Evolutionary conservation across 768 basidiomycete genomes (phyloP).

Genomic region (Naganishia antarctica): DNA sequence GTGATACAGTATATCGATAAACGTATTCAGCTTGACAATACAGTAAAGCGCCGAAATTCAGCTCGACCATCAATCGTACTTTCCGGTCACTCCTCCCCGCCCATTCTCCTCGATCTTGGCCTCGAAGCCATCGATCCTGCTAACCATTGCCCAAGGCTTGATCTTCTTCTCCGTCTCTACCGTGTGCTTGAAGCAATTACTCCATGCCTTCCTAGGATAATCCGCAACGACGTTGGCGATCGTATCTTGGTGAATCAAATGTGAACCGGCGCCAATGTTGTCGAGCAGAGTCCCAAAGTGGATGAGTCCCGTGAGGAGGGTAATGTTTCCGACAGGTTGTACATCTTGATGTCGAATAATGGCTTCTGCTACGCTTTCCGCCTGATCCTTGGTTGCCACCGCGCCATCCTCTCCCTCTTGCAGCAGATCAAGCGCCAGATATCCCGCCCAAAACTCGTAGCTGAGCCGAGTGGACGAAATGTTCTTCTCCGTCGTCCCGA

Average conservation of each 20-base stretch:
- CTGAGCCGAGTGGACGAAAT: constrained; percentile 26
- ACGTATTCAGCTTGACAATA: no score
- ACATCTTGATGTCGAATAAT: constrained; percentile 35
- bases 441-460: constrained; percentile 32
- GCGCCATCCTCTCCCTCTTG: constrained; percentile 12
- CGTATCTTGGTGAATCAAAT: constrained; percentile 27
- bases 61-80: constrained; percentile 7
- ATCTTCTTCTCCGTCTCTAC: constrained; percentile 31
- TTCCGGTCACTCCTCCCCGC: constrained; percentile 7
- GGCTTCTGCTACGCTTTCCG: constrained; percentile 31
- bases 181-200: constrained; percentile 26
- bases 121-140: constrained; percentile 32
- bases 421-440: constrained; percentile 27
- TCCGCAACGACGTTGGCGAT: constrained; percentile 26
- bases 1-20: no score
- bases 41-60: no score
- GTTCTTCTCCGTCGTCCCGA: constrained; percentile 19
- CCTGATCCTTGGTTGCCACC: constrained; percentile 27
- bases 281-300: constrained; percentile 28
- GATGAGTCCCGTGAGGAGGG: constrained; percentile 18
- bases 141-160: constrained; percentile 32
- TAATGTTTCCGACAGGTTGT: constrained; percentile 28
- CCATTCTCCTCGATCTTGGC: constrained; percentile 25
- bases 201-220: constrained; percentile 30
- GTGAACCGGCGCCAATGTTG: constrained; percentile 29